Conservation (phyloP, 768 basidiomycete genomes). For the Infundibulicybe gibba region DNA sequence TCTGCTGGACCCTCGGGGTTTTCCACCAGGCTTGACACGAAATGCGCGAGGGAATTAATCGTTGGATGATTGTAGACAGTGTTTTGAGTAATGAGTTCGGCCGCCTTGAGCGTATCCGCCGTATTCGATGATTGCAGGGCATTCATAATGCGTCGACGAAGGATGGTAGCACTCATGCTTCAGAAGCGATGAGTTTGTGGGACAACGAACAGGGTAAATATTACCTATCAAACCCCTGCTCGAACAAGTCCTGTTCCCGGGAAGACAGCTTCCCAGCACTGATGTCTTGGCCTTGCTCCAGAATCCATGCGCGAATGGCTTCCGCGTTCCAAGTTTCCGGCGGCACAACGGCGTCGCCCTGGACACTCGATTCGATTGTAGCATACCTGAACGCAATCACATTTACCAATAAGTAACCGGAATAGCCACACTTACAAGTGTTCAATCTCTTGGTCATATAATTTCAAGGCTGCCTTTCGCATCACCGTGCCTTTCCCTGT, state of each 20-base stretch:
- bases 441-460: conserved; percentile 38
- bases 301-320: conserved; percentile 20
- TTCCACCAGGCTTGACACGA: conserved; percentile 13
- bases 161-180: conserved; percentile 20
- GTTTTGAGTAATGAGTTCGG: conserved; percentile 23
- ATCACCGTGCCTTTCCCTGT: conserved; percentile 46
- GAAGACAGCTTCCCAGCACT: too few species aligned
- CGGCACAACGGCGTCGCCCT: too few species aligned
- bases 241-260: too few species aligned
- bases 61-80: conserved; percentile 23
- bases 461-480: too few species aligned
- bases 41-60: too few species aligned
- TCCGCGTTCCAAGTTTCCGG: conserved; percentile 17
- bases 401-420: conserved; percentile 7
- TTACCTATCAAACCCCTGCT: conserved; percentile 18
- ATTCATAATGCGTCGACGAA: too few species aligned
- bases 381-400: too few species aligned
- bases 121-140: too few species aligned
- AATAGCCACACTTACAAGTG: conserved; percentile 26
- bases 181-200: too few species aligned
- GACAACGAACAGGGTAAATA: not conserved
- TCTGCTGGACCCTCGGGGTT: conserved; percentile 1
- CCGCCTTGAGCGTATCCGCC: too few species aligned
- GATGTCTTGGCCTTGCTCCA: too few species aligned
- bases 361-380: too few species aligned